Evolutionary conservation across 257 asterid genomes (phyloP), one percentile per base, ranked within the genome.

Genomic region (Solanum medicagineum): DNA sequence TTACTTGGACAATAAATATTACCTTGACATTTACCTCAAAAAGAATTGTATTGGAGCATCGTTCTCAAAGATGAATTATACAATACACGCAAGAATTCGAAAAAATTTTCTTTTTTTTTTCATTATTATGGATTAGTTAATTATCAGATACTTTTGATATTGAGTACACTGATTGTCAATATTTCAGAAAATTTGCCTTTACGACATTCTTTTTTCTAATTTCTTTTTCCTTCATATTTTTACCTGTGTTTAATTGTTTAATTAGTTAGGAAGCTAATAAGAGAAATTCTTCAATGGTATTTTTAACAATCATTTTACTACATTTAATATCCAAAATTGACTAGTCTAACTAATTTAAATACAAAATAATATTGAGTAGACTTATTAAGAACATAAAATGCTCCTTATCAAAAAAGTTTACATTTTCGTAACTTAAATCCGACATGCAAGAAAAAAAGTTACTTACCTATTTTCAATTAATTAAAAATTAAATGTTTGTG

Each of bases 161-260:
- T 26, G 40, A 53, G 83, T 53, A 65, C 65, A 79, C 83, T 53
- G 11, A 29, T 79, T 79, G 65, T 79, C 83, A 79, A 26, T 79
- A 16, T 26, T 51, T 53, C 26, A 53, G 17, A 79, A 6, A 32
- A 79, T 16, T 68, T 16, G 65, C 53, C 65, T 53, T 53, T 36
- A 36, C 6, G 4, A 15, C 19, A 16, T 79, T 53, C 57, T 53
- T 26, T 47, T 53, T 24, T 53, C 51, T 24, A 19, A 14, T 4
- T 13, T 75, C 8, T 24, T 49, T 24, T 16, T 1, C 10, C 1
- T 24, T 24, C 82, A 51, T 51, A 77, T 15, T 49, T 77, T 24
- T 77, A 49, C 22, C 44, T 15, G 0, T n/a, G 0, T 73, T 45
- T 69, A 45, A 14, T 74, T 20, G 10, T n/a, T 73, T 2, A 6